Conservation (phyloP, 345 rosid species). For the Aurinia saxatilis region DNA sequence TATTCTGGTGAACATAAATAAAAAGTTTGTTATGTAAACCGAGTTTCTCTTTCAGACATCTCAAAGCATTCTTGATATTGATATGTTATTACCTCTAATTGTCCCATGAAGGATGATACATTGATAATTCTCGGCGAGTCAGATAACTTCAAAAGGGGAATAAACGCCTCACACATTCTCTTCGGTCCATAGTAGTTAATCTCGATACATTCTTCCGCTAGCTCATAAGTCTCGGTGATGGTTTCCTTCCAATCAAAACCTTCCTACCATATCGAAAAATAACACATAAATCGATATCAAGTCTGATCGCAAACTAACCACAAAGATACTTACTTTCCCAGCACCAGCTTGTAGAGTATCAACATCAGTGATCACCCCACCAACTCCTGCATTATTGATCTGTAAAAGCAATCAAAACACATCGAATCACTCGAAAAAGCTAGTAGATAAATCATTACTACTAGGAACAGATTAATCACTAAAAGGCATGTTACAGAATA, state of each 20-base stretch:
- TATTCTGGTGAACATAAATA: slow-evolving; percentile 16
- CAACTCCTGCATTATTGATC: slow-evolving; percentile 42
- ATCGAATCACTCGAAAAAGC: too few species aligned
- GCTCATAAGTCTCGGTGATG: slow-evolving; percentile 12
- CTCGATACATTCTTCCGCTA: slow-evolving; percentile 25
- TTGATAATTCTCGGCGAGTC: slow-evolving; percentile 37
- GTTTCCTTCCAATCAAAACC: slow-evolving; percentile 19
- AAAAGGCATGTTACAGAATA: not conserved
- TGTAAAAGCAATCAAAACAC: too few species aligned
- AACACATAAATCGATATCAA: not conserved
- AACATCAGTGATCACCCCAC: slow-evolving; percentile 1
- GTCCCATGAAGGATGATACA: slow-evolving; percentile 29
- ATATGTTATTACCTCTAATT: slow-evolving; percentile 26
- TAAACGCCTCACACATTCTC: slow-evolving; percentile 31
- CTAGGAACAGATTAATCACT: too few species aligned
- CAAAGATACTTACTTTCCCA: slow-evolving; percentile 1
- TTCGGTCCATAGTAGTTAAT: slow-evolving; percentile 42
- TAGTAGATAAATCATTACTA: too few species aligned
- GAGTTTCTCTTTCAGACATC: not conserved
- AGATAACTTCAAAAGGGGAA: slow-evolving; percentile 35
- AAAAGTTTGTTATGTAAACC: not conserved
- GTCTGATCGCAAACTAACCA: not conserved
- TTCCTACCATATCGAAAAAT: not conserved
- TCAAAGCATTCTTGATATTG: not conserved
- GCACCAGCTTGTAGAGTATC: slow-evolving; percentile 8